Evolutionary conservation across 768 basidiomycete genomes (phyloP).

Genomic region (Russula lepida): DNA sequence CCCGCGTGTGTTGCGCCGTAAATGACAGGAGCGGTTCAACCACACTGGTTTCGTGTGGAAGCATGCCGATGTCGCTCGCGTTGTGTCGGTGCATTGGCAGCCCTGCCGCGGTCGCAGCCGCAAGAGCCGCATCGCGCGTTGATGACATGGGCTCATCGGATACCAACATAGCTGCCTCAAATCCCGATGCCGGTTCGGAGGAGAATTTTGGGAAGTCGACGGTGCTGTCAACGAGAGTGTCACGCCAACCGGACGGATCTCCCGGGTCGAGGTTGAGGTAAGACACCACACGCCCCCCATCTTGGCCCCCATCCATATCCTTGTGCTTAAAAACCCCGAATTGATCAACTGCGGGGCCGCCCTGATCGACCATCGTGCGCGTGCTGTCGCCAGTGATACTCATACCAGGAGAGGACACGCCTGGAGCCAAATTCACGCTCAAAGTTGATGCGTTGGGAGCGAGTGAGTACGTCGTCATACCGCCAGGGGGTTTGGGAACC

Average conservation of each 20-base stretch:
- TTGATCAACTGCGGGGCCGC: constrained; percentile 20
- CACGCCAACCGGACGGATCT: constrained; percentile 15
- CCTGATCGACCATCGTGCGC: constrained; percentile 24
- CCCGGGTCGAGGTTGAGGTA: constrained; percentile 17
- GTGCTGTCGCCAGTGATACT: constrained; percentile 30
- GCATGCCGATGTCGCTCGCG: constrained; percentile 9
- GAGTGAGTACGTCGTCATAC: constrained; percentile 31
- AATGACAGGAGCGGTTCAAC: constrained; percentile 29
- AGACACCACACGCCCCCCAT: constrained; percentile 3
- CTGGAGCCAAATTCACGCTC: constrained; percentile 20
- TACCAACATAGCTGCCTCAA: background rate
- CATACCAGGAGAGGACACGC: constrained; percentile 26
- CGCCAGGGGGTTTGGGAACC: constrained; percentile 16
- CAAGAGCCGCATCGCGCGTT: background rate
- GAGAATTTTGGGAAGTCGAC: constrained; percentile 5
- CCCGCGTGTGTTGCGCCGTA: constrained; percentile 18
- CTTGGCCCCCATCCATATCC: constrained; percentile 10
- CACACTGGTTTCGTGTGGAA: background rate
- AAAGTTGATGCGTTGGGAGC: constrained; percentile 26
- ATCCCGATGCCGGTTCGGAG: background rate
- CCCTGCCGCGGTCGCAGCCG: background rate
- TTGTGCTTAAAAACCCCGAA: constrained; percentile 15
- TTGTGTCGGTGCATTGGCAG: constrained; percentile 5
- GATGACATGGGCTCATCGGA: background rate
- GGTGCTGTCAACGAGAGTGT: constrained; percentile 17